These are phyloP conservation scores for Penicillium sp. DNA, from an alignment of 2,329 filamentous ascomycete species.

Conservation along the genomic window DNA sequence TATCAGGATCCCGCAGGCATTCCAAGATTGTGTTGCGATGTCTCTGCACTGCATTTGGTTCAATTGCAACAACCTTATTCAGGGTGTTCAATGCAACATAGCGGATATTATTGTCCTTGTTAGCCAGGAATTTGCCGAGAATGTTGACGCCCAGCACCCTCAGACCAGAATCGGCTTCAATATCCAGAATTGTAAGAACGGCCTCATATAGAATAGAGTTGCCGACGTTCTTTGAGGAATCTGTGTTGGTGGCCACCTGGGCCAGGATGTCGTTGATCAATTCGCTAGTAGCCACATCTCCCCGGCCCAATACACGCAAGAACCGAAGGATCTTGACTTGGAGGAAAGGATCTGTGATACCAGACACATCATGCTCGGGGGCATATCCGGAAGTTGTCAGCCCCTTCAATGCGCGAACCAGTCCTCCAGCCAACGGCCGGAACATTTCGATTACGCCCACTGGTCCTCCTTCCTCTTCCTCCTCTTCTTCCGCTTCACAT, in stretches of 20 bases:
- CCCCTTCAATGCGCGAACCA: constrained; percentile 88
- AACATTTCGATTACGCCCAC: constrained; percentile 89
- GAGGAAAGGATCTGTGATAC: constrained; percentile 94
- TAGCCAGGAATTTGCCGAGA: constrained; percentile 95
- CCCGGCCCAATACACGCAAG: constrained; percentile 79
- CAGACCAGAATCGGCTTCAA: constrained; percentile 93
- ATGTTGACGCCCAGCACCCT: constrained; percentile 97
- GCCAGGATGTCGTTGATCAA: constrained; percentile 98
- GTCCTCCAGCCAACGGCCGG: constrained; percentile 74
- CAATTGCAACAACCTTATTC: constrained; percentile 96
- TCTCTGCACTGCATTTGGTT: constrained; percentile 94
- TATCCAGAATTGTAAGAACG: constrained; percentile 93
- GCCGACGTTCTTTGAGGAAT: constrained; percentile 96
- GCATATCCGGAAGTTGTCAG: constrained; percentile 94
- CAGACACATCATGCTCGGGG: constrained; percentile 96
- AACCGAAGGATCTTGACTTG: constrained; percentile 94
- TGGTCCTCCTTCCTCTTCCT: constrained; percentile 84
- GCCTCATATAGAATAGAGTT: constrained; percentile 98
- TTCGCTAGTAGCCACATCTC: constrained; percentile 84
- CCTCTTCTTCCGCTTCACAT: constrained; percentile 90
- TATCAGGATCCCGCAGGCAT: constrained; percentile 93
- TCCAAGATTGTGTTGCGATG: constrained; percentile 97
- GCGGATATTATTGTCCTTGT: constrained; percentile 98
- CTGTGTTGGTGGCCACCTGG: constrained; percentile 96
- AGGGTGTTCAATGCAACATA: constrained; percentile 97